Conservation (phyloP, 1,284 basidiomycete species). For the Malassezia pachydermatis region DNA sequence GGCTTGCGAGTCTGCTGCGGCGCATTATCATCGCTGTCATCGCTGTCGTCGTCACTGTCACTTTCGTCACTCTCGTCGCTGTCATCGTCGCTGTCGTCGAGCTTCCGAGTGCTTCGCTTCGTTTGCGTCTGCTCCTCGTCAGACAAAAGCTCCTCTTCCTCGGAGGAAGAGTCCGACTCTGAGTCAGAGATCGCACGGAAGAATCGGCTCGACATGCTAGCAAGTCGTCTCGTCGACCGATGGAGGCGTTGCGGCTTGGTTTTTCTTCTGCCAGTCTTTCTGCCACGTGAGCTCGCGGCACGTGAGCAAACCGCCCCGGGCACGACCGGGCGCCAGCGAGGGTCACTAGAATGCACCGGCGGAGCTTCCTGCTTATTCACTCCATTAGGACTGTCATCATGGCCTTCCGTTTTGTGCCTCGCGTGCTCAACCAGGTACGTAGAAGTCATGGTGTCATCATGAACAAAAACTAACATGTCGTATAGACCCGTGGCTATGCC, state of each 20-base stretch:
- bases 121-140: constrained; percentile 36
- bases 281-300: constrained; percentile 13
- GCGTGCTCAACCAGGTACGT: constrained; percentile 19
- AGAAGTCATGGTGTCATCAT: not conserved
- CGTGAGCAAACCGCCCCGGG: constrained; percentile 14
- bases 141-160: constrained; percentile 45
- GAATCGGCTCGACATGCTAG: constrained; percentile 42
- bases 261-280: constrained; percentile 11
- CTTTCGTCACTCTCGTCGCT: constrained; percentile 28
- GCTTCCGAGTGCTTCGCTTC: constrained; percentile 21
- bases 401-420: constrained; percentile 18
- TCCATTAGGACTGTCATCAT: not conserved
- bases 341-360: not conserved
- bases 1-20: constrained; percentile 27
- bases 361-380: not conserved
- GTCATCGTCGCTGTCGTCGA: constrained; percentile 27
- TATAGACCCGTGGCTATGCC: constrained; percentile 42
- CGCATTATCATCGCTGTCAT: constrained; percentile 16
- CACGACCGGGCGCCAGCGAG: constrained; percentile 16
- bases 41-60: constrained; percentile 25
- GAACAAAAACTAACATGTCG: constrained; percentile 1
- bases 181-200: constrained; percentile 48
- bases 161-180: constrained; percentile 42
- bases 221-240: not conserved
- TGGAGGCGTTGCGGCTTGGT: not conserved